Base-by-base conservation (phyloP, 768 basidiomycete genomes). In the Hydnomerulius pinastri region DNA sequence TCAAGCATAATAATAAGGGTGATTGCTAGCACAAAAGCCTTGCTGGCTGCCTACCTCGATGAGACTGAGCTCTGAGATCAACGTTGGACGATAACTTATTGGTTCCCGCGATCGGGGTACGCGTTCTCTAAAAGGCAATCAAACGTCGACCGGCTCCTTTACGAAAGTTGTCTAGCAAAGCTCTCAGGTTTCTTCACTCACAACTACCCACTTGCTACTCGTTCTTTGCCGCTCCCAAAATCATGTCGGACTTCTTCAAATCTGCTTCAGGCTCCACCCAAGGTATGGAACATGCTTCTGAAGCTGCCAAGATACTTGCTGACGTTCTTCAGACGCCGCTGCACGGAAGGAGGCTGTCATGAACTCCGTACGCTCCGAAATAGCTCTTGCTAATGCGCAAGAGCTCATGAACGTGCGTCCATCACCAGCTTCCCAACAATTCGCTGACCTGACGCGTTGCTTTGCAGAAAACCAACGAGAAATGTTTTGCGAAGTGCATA, bases 401-500 rank as follows among this genome's bases (percentile, higher is more conserved):
- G 87, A 90, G 57, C 81, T 93, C 42, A 85, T 93, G 66, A 86
- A 83, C 51, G 90, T 90, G 65, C 39, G 52, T 18, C 30, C n/a
- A n/a, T n/a, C n/a, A 38, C 41, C n/a, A 12, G 7, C 24, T 50
- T 53, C 45, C 29, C 49, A 27, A 42, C 12, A 7, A 15, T 42
- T 44, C n/a, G 29, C 54, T 36, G 10, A 10, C 29, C 42, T 25
- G 23, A 17, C 29, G 10, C 38, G 20, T 23, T 30, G n/a, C 24
- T 13, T 38, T 28, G 15, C 59, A 92, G 90, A 90, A 86, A 82
- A 78, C 83, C 12, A 87, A 80, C 54, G 87, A 92, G 49, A 83
- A 84, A 57, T 93, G 90, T 69, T 92, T 76, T 67, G 63, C 73
- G 43, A 89, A 88, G 60, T 93, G 91, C 56, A 73, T 93, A 30